Conservation (phyloP, 176 grass and related monocot species). For the Zea luxurians region DNA sequence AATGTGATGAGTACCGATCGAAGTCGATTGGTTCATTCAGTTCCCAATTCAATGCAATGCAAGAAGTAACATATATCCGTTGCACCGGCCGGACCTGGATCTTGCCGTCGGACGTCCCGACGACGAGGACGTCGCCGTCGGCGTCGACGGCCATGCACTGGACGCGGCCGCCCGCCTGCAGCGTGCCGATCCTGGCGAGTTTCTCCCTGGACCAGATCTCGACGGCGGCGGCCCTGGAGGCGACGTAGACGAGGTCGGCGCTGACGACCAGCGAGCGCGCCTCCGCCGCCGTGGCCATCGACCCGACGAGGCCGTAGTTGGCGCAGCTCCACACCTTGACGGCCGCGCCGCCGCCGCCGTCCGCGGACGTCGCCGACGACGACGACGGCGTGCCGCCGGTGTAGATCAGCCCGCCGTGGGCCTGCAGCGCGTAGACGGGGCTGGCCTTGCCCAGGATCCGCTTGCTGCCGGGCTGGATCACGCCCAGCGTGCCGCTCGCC, state of each 20-base stretch:
- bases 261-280: slow-evolving; percentile 53
- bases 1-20: not conserved
- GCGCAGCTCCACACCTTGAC: slow-evolving; percentile 66
- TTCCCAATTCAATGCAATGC: not conserved
- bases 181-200: slow-evolving; percentile 55
- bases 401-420: slow-evolving; percentile 55
- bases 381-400: slow-evolving; percentile 34
- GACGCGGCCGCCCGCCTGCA: slow-evolving; percentile 55
- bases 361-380: slow-evolving; percentile 24
- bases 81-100: slow-evolving; percentile 44
- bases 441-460: slow-evolving; percentile 64
- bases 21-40: not conserved
- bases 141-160: slow-evolving; percentile 74
- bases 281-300: slow-evolving; percentile 51
- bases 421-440: slow-evolving; percentile 50
- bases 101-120: slow-evolving; percentile 60
- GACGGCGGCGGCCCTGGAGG: slow-evolving; percentile 45
- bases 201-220: slow-evolving; percentile 86
- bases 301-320: slow-evolving; percentile 58
- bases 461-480: slow-evolving; percentile 58
- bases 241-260: slow-evolving; percentile 57
- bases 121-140: slow-evolving; percentile 58
- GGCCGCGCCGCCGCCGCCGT: slow-evolving; percentile 40
- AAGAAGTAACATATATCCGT: no score
- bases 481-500: slow-evolving; percentile 53